Evolutionary conservation across 2,329 filamentous ascomycete species (phyloP).

Genomic region (Chrysoporthe austroafricana): DNA sequence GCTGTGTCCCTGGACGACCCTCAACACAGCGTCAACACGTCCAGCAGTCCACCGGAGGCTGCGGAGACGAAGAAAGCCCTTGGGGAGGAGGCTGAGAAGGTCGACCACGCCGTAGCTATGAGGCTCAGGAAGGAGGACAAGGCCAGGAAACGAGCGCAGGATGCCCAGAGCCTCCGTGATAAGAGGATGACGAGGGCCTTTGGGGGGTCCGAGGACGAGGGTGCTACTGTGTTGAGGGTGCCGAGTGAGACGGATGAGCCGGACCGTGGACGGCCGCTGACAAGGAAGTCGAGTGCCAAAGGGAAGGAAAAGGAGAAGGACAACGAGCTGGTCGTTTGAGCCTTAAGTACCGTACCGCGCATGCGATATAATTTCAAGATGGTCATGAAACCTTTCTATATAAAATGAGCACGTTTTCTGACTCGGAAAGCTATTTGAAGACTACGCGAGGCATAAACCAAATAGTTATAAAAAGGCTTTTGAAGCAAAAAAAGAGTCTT

Average conservation of each 20-base stretch:
- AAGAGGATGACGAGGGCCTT: constrained; percentile 18
- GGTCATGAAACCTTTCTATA: not conserved
- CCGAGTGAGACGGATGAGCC: not conserved
- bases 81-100: constrained; percentile 30
- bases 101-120: constrained; percentile 37
- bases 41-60: not conserved
- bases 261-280: constrained; percentile 2
- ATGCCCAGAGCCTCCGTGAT: constrained; percentile 10
- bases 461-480: too few relatives aligned
- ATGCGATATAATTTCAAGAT: not conserved
- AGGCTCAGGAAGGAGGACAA: constrained; percentile 40
- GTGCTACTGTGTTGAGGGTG: not conserved
- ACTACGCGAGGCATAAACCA: too few relatives aligned
- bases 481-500: too few relatives aligned
- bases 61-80: not conserved
- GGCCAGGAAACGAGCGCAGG: constrained; percentile 33
- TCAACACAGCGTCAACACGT: not conserved
- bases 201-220: constrained; percentile 1
- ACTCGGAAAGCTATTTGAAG: too few relatives aligned
- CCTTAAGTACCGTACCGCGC: not conserved
- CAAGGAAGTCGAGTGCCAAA: not conserved
- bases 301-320: not conserved
- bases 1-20: constrained; percentile 31
- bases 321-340: not conserved
- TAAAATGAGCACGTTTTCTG: too few relatives aligned